Percentiles rank a stretch among this genome's conserved stretches.
Evolutionary conservation across 2,329 filamentous ascomycete genomes (phyloP).

Genomic region (Orbilia oligospora): DNA sequence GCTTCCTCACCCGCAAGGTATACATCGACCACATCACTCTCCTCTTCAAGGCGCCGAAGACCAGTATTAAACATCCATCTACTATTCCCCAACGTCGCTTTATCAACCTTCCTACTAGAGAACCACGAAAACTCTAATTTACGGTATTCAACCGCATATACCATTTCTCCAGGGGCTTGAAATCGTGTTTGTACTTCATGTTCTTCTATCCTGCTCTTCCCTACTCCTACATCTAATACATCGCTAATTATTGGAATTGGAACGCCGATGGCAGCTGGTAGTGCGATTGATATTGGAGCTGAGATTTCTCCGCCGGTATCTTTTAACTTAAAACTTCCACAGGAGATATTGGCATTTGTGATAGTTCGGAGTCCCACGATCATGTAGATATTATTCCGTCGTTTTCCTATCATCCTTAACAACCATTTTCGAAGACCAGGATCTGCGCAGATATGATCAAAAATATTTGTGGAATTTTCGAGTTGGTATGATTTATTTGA

Average conservation of each 20-base stretch:
- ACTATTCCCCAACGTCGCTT: too few relatives aligned
- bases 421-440: background rate
- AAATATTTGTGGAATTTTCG: conserved; percentile 17
- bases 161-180: conserved; percentile 6
- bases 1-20: too few relatives aligned
- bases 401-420: too few relatives aligned
- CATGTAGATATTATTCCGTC: background rate
- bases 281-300: background rate
- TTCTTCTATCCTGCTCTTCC: background rate
- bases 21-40: too few relatives aligned
- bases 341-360: background rate
- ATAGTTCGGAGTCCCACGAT: conserved; percentile 10
- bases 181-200: conserved; percentile 12
- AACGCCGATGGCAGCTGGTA: too few relatives aligned
- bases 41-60: too few relatives aligned
- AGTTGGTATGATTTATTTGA: conserved; percentile 13
- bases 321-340: background rate
- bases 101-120: conserved; percentile 1
- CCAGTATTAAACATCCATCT: too few relatives aligned
- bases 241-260: too few relatives aligned
- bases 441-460: conserved; percentile 1
- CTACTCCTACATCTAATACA: too few relatives aligned
- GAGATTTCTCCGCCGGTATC: background rate
- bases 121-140: conserved; percentile 16
- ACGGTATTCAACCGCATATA: conserved; percentile 15